These are phyloP conservation scores for Fusarium sp. DNA, from an alignment of 2,329 filamentous ascomycete species.

Conservation along the genomic window DNA sequence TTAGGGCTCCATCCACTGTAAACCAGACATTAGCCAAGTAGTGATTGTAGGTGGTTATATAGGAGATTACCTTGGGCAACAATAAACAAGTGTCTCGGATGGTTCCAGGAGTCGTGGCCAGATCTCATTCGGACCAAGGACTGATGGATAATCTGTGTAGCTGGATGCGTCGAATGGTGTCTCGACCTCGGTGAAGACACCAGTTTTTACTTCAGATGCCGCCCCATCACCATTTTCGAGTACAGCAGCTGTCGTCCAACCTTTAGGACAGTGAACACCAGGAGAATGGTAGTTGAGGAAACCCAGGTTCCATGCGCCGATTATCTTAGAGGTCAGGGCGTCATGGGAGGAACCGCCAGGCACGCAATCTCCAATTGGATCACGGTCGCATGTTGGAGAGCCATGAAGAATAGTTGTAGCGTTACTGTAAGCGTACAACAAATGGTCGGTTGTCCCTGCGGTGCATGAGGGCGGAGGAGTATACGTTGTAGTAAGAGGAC, in stretches of 20 bases:
- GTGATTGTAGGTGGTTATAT: fast-evolving
- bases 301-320: constrained; percentile 6
- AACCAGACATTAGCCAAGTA: neutral
- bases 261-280: constrained; percentile 40
- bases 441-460: constrained; percentile 16
- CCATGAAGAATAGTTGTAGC: neutral
- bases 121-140: neutral
- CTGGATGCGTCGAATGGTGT: no score
- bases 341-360: constrained; percentile 39
- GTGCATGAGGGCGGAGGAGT: constrained; percentile 43
- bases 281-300: constrained; percentile 42
- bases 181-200: constrained; percentile 19
- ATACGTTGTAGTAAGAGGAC: constrained; percentile 49
- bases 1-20: constrained; percentile 29
- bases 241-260: constrained; percentile 43
- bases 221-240: constrained; percentile 17
- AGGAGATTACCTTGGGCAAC: constrained; percentile 38
- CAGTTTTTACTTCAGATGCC: neutral
- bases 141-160: no score
- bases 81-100: constrained; percentile 41
- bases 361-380: constrained; percentile 32
- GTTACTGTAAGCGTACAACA: constrained; percentile 1
- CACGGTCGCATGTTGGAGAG: constrained; percentile 13
- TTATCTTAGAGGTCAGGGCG: neutral
- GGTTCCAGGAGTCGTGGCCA: constrained; percentile 21